These are phyloP conservation scores for Syzygium aqueum DNA, from an alignment of 345 rosid species.

Conservation along the genomic window DNA sequence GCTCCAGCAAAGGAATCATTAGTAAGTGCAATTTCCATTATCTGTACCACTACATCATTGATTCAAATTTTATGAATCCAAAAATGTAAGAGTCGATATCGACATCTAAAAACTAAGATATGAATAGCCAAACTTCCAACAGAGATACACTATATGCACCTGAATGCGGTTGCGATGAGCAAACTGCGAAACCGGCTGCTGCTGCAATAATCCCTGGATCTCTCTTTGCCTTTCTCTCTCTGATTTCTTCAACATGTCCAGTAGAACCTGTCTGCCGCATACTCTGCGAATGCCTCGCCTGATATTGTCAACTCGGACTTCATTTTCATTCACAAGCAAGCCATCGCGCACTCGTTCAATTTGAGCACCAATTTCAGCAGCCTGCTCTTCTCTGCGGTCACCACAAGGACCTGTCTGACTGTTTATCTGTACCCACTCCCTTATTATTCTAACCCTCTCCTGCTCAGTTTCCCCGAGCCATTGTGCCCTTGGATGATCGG, in stretches of 20 bases:
- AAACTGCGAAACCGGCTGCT: slow-evolving; percentile 70
- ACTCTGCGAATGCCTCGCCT: slow-evolving; percentile 70
- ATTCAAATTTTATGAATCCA: not conserved
- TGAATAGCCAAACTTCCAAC: not conserved
- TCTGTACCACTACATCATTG: not conserved
- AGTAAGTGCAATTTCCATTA: not conserved
- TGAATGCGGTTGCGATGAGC: slow-evolving; percentile 93
- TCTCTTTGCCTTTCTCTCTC: slow-evolving; percentile 76
- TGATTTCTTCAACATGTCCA: slow-evolving; percentile 81
- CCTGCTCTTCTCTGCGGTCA: slow-evolving; percentile 50
- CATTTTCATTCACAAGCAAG: slow-evolving; percentile 34
- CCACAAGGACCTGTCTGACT: slow-evolving; percentile 48
- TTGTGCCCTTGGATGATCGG: slow-evolving; percentile 43
- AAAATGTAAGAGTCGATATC: not conserved
- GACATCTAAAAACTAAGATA: not conserved
- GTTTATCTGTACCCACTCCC: slow-evolving; percentile 84
- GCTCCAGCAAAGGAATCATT: not conserved
- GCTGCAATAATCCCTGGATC: slow-evolving; percentile 58
- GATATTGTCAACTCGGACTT: slow-evolving; percentile 31
- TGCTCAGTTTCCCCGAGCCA: slow-evolving; percentile 94
- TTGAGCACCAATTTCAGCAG: slow-evolving; percentile 44
- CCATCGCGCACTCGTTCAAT: slow-evolving; percentile 75
- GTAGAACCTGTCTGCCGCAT: slow-evolving; percentile 81
- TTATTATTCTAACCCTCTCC: slow-evolving; percentile 80
- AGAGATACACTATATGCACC: slow-evolving; percentile 26